Evolutionary conservation across 202 grass and related monocot genomes (phyloP).

Genomic region (Tripidium arundinaceum): DNA sequence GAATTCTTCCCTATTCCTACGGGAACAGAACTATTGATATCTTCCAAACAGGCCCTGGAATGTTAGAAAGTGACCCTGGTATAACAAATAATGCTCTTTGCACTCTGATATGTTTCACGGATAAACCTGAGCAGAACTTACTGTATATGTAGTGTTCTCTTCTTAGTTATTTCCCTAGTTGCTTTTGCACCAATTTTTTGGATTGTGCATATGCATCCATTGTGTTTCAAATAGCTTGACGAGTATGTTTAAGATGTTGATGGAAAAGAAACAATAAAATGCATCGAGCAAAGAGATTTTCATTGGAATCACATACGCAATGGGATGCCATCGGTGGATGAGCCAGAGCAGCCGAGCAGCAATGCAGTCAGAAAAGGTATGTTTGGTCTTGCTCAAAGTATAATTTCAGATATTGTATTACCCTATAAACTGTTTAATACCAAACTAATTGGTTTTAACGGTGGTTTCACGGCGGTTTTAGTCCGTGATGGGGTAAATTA

Average conservation of each 20-base stretch:
- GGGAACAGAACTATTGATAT: background rate
- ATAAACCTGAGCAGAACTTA: background rate
- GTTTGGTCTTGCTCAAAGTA: too few relatives aligned
- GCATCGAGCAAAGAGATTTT: background rate
- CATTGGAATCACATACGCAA: background rate
- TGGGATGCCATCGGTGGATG: too few relatives aligned
- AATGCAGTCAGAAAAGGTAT: too few relatives aligned
- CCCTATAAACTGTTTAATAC: too few relatives aligned
- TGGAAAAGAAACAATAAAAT: background rate
- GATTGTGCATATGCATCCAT: background rate
- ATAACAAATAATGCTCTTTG: background rate
- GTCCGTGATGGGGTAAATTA: too few relatives aligned
- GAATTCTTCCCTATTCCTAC: background rate
- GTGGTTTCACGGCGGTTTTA: too few relatives aligned
- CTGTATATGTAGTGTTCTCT: background rate
- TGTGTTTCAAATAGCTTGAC: background rate
- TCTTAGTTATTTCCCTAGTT: background rate
- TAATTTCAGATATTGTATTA: too few relatives aligned
- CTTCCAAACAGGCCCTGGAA: background rate
- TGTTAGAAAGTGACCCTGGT: background rate
- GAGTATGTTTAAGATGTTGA: background rate
- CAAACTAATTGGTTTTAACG: too few relatives aligned
- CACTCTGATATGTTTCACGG: background rate
- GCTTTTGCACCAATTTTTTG: background rate
- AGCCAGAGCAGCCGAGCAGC: too few relatives aligned